Base-by-base conservation (phyloP, 2,329 filamentous ascomycete genomes). In the Diplocarpon mali region DNA sequence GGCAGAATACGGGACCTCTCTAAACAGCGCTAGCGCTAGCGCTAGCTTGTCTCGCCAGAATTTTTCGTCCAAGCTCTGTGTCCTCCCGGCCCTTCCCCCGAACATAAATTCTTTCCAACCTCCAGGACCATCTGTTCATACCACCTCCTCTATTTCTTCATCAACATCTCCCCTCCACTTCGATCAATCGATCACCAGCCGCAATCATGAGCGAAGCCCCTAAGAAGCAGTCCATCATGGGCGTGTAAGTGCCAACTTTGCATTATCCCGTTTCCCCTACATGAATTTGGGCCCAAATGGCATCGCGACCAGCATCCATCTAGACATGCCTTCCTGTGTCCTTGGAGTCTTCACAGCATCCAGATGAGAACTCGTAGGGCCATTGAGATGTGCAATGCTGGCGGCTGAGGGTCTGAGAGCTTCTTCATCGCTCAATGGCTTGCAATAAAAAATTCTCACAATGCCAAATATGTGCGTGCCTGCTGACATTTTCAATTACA, bases 81-180 rank as follows among this genome's bases (percentile, higher is more conserved):
- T 16, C 35, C 40, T 20, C 38, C 38, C 30, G 31, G 35, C 35
- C 27, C 43, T 47, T 44, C 47, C 51, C 45, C 41, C 42, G 39
- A 48, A 48, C 49, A 53, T 46, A 56, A 57, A 58, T 49, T 48
- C 48, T 50, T 38, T 42, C 38, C 46, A 35, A 44, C 48, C 40
- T 52, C 40, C 42, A 44, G 48, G 44, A 48, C 47, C 34, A 37
- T 43, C 30, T 9, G 10, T 14, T 9, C 3, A 12, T 5, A 43
- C 41, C 34, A 43, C 51, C 3, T 3, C 10, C 30, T 51, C 53
- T 38, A 47, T 51, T 48, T 34, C 48, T 50, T 50, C 50, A 50
- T 53, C 46, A 31, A 42, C 50, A 72, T 78, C 75, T 78, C 75
- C 75, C 69, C 75, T 79, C 75, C 75, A 66, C 66, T 73, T 75